Evolutionary conservation across 495 filamentous ascomycete species (phyloP).

Genomic region (Trichocladium antarcticum): DNA sequence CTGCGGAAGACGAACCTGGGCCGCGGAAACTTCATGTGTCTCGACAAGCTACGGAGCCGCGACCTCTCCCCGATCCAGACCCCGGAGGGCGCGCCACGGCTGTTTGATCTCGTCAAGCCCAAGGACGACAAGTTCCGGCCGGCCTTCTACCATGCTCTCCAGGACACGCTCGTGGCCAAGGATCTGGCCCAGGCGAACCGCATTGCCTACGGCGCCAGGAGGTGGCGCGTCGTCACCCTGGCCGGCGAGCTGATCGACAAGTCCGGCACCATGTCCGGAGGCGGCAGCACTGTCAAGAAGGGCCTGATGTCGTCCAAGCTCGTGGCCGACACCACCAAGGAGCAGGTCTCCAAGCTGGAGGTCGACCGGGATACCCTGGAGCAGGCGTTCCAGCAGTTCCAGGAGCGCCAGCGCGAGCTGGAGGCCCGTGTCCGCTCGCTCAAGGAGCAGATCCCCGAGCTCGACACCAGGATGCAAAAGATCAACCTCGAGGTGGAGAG

Average conservation of each 20-base stretch:
- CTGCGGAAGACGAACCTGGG: slow-evolving; percentile 94
- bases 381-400: slow-evolving; percentile 64
- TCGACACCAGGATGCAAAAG: slow-evolving; percentile 89
- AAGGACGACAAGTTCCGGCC: slow-evolving; percentile 80
- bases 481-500: slow-evolving; percentile 82
- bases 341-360: slow-evolving; percentile 80
- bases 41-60: slow-evolving; percentile 69
- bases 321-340: slow-evolving; percentile 68
- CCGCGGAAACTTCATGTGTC: slow-evolving; percentile 91
- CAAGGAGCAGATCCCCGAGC: slow-evolving; percentile 68
- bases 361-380: slow-evolving; percentile 76
- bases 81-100: slow-evolving; percentile 78
- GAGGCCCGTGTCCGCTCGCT: slow-evolving; percentile 60
- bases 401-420: slow-evolving; percentile 65
- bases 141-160: slow-evolving; percentile 86
- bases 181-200: slow-evolving; percentile 89
- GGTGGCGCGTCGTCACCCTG: slow-evolving; percentile 93
- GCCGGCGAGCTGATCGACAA: slow-evolving; percentile 93
- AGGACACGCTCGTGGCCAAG: slow-evolving; percentile 87
- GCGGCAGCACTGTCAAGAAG: slow-evolving; percentile 75
- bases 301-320: slow-evolving; percentile 95
- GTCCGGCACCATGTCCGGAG: slow-evolving; percentile 96
- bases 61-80: slow-evolving; percentile 72
- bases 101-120: slow-evolving; percentile 86
- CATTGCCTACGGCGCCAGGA: slow-evolving; percentile 82